phyloP scores from a whole-genome alignment of 1,284 basidiomycete species.

The Cryptococcus jaspeensis region DNA sequence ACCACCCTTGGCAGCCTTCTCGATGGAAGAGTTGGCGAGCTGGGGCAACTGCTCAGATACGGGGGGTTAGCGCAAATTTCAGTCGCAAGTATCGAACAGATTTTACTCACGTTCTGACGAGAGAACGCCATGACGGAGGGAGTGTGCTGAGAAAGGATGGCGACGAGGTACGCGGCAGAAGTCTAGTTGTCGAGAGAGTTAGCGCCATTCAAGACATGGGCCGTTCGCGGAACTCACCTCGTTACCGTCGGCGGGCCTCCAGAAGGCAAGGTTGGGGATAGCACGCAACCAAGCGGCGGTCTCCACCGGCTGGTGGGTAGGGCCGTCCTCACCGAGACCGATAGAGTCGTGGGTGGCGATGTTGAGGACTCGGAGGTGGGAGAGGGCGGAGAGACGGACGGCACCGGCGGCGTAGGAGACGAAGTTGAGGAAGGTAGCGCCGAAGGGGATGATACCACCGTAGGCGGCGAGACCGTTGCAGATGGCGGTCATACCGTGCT shows the following conservation, averaged over 20 bases:
- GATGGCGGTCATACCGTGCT: conserved; percentile 95
- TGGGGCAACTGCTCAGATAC: conserved; percentile 68
- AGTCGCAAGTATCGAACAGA: neutral
- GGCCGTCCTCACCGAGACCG: conserved; percentile 88
- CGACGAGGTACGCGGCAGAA: conserved; percentile 81
- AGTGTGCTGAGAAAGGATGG: conserved; percentile 69
- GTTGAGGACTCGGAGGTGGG: conserved; percentile 72
- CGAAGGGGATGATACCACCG: conserved; percentile 76
- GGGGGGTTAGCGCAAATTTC: neutral
- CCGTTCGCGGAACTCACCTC: conserved; percentile 58
- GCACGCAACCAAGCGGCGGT: conserved; percentile 83
- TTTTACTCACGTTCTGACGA: conserved; percentile 42
- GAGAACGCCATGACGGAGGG: conserved; percentile 61
- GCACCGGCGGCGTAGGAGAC: conserved; percentile 90
- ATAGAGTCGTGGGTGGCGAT: conserved; percentile 84
- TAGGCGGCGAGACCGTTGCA: conserved; percentile 86
- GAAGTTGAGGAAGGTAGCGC: conserved; percentile 92
- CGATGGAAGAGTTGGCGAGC: conserved; percentile 81
- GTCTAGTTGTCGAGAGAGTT: conserved; percentile 60
- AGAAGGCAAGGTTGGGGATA: conserved; percentile 84
- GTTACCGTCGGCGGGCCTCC: conserved; percentile 91
- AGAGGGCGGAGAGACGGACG: conserved; percentile 85
- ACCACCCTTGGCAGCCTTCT: conserved; percentile 78
- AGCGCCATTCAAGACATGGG: conserved; percentile 22
- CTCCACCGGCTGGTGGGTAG: conserved; percentile 93